Base-by-base conservation (phyloP, 768 basidiomycete species). In the Xerocomus spinulosus region DNA sequence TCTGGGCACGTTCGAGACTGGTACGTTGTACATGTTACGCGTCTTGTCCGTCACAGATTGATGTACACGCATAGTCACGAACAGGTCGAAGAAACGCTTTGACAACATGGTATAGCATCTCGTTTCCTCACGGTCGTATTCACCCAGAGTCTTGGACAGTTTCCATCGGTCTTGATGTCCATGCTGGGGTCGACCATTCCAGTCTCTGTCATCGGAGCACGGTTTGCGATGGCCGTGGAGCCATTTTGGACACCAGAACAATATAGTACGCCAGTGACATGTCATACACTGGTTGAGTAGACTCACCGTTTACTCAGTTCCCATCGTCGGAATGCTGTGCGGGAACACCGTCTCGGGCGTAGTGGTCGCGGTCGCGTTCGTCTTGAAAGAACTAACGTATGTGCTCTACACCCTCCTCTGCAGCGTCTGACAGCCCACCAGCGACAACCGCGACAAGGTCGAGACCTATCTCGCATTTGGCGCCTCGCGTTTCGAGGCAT, bases 381-480 rank as follows among this genome's bases (percentile, higher is more conserved):
- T 91, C n/a, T 70, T 90, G 38, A 86, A 80, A 52, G 88, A 92
- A 56, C 67, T 94, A 18, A 73, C 79, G 87, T 88, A 54, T 23
- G 82, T 72, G 29, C 32, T 20, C 12, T 4, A 5, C 2, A 17
- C 9, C 3, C 34, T 23, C 18, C 3, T 29, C 23, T 14, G 6
- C 21, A 30, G 3, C 13, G 2, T 17, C 34, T 50, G 32, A 58
- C 20, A 14, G 17, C 25, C 28, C 20, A 50, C 17, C 10, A 89
- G 85, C 49, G 91, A 92, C 50, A 92, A 90, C 60, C 68, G 76
- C 23, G 92, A 93, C 66, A 92, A 88, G 60, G 77, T 91, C 2
- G 92, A 95, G 63, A 85, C 81, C 28, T 86, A 87, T 53, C 81
- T 94, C 21, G 85, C 91, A 0, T 89, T 91, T 50, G 92, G 92